Base-by-base conservation (phyloP, 2,329 filamentous ascomycete species). In the Colletotrichum kahawae region DNA sequence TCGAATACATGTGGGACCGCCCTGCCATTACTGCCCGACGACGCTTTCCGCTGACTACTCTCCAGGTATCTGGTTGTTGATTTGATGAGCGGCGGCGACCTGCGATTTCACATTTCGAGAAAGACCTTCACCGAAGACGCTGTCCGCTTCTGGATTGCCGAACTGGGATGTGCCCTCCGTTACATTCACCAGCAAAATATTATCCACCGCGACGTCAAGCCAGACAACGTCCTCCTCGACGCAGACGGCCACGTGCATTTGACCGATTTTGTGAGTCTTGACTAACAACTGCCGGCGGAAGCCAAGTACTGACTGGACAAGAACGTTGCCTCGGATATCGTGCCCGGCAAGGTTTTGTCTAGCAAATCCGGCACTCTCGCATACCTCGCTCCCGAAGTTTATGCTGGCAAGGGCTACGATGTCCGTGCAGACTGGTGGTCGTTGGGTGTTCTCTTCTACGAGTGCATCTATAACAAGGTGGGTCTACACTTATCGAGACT, bases 401-500 rank as follows among this genome's bases (percentile, higher is more conserved):
- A 98, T 81, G 91, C 93, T 78, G 96, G 96, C 64, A 93, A 92
- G 76, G 97, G 97, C 51, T 99, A 99, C 82, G 93, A 94, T 75
- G 92, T 93, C 62, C 95, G 97, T 79, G 96, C 97, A 56, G 97
- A 99, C 83, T 99, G 97, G 97, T 99, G 97, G 97, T 98, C 97
- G 7, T 86, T 99, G 27, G 97, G 97, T 64, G 97, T 99, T 60
- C 90, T 98, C n/a, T 98, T 98, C 84, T 99, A 98, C 84, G 97
- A 99, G 84, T 98, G 97, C 89, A 98, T 99, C 78, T 99, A 98
- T 87, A 98, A 97, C 87, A 98, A 97, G 93, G 95, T 95, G 85
- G 29, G 64, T n/a, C 33, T 56, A 36, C 38, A 4, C 9, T 18
- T n/a, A 24, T 31, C n/a, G 21, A 21, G 29, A 4, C 34, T 38